Evolutionary conservation across 768 basidiomycete genomes (phyloP), one percentile per base, ranked within the genome.

Genomic region (Rhodotorula graminis): DNA sequence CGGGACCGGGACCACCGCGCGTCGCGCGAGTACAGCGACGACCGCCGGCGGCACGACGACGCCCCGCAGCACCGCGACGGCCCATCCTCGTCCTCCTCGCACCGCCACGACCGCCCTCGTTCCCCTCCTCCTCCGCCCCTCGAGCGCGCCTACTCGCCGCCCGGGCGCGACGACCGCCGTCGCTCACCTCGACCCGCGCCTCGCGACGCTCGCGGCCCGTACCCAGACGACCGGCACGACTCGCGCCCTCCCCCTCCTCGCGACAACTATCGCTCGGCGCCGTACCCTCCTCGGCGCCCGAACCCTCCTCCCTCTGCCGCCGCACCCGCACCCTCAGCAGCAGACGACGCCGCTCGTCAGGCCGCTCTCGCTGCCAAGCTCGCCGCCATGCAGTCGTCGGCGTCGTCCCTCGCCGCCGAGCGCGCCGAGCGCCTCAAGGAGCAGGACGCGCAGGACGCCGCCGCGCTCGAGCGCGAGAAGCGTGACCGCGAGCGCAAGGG

Each of bases 321-420:
- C 3, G 44, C 60, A 2, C 37, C 37, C 4, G 25, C 59, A 4
- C 14, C 44, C 60, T 42, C n/a, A 15, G 42, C 44, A 27, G 49
- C 10, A 27, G 42, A 18, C 78, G 76, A 78, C 50, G 50, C 62
- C 8, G 63, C 67, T 7, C 76, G 64, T 79, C 72, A 81, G 15
- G 84, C 85, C 2, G 89, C 88, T 42, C 89, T 93, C 47, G 88
- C 88, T 7, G 90, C 90, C 40, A 88, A 91, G n/a, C 84, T 98
- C 42, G 94, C 92, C 0, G 90, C 92, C 10, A 98, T 98, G 95
- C 82, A 88, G 33, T 82, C 85, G 3, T 87, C 89, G 70, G 95
- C 95, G 1, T 80, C 83, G n/a, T 80, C 81, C 15, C 84, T 92
- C 83, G 85, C 86, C 59, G 80, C 81, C 1, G 88, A 92, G 58